phyloP scores from a whole-genome alignment of 1,139 yeast genomes.

The Yamadazyma sp. region DNA sequence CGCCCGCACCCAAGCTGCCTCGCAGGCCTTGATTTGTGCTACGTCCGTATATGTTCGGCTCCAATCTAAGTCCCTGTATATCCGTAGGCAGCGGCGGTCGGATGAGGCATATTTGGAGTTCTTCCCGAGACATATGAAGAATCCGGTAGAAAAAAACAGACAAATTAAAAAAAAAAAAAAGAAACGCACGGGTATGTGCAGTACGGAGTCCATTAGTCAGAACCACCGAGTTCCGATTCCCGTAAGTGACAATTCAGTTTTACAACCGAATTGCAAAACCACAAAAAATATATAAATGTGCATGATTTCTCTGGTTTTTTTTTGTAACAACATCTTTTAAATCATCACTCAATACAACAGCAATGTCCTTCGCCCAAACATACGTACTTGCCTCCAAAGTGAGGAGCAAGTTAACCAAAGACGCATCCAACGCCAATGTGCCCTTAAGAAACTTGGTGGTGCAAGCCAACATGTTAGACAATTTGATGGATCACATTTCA shows the following conservation, averaged over 20 bases:
- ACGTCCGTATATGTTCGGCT: too few species aligned
- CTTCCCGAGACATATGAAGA: background rate
- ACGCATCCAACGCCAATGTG: constrained; percentile 63
- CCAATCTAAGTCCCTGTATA: too few species aligned
- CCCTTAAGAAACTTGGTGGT: constrained; percentile 63
- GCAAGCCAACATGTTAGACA: constrained; percentile 77
- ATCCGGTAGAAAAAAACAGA: background rate
- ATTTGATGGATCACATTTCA: constrained; percentile 55
- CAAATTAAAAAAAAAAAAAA: too few species aligned
- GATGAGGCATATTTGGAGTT: too few species aligned
- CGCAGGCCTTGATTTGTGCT: too few species aligned
- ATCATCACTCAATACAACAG: background rate
- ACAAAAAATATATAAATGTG: constrained; percentile 9
- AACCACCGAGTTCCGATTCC: constrained; percentile 3
- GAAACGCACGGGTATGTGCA: background rate
- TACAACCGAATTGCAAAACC: constrained; percentile 2
- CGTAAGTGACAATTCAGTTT: background rate
- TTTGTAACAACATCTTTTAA: background rate
- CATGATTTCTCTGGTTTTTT: constrained; percentile 3
- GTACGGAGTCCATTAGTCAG: constrained; percentile 1
- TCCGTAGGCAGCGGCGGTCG: too few species aligned
- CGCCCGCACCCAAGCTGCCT: too few species aligned
- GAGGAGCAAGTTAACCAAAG: constrained; percentile 63
- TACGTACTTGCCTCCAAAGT: constrained; percentile 70
- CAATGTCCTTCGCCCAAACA: constrained; percentile 51